These are phyloP conservation scores for Exophiala xenobiotica DNA, from an alignment of 2,329 filamentous ascomycete species.

Conservation along the genomic window DNA sequence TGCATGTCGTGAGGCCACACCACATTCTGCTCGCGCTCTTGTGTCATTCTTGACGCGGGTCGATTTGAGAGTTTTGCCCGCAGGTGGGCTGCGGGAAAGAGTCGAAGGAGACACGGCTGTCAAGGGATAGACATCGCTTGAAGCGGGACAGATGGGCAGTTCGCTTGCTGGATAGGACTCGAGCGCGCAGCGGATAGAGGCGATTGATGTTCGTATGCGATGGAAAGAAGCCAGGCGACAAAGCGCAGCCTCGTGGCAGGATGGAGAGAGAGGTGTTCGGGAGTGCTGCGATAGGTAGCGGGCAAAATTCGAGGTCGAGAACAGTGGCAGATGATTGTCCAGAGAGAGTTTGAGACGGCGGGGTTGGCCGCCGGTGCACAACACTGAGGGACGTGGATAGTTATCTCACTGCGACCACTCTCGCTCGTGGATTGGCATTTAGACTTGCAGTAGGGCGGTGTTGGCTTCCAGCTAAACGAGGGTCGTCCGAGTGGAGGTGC, in stretches of 20 bases:
- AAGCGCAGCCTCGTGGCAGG: slow-evolving; percentile 17
- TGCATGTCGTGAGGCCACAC: slow-evolving; percentile 42
- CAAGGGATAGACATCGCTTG: slow-evolving; percentile 19
- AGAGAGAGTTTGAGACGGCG: neutral
- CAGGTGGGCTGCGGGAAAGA: slow-evolving; percentile 27
- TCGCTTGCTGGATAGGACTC: neutral
- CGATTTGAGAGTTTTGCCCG: neutral
- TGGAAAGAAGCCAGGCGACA: neutral
- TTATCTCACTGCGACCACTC: slow-evolving; percentile 2
- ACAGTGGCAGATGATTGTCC: slow-evolving; percentile 7
- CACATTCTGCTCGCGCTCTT: slow-evolving; percentile 27
- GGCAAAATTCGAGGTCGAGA: slow-evolving; percentile 21
- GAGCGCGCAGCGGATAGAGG: neutral
- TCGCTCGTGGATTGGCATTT: slow-evolving; percentile 1
- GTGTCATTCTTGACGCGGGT: slow-evolving; percentile 26
- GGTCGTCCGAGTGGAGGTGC: slow-evolving; percentile 1
- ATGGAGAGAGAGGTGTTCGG: slow-evolving; percentile 13
- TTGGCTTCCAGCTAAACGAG: slow-evolving; percentile 13
- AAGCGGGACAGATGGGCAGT: neutral
- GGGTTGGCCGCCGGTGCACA: too few relatives aligned
- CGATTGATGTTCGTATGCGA: neutral
- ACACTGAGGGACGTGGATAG: slow-evolving; percentile 20
- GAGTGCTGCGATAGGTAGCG: slow-evolving; percentile 1
- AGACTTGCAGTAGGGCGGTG: slow-evolving; percentile 16
- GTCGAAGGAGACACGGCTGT: slow-evolving; percentile 17